Evolutionary conservation across 257 asterid species (phyloP).

Genomic region (Ligustrum vulgare): DNA sequence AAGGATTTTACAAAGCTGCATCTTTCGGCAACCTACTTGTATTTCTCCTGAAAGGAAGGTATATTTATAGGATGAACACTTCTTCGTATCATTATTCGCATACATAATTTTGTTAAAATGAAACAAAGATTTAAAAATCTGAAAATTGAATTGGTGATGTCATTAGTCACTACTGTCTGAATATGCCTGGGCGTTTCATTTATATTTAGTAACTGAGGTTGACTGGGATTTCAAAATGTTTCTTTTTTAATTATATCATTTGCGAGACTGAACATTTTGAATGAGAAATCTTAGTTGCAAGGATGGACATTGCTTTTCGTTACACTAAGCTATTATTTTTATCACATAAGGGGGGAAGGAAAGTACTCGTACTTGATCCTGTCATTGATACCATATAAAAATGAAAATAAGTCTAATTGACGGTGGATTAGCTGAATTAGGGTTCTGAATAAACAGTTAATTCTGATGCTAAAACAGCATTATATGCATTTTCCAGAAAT

Average conservation of each 20-base stretch:
- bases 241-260: not conserved
- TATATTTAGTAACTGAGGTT: conserved; percentile 7
- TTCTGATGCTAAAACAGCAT: not conserved
- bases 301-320: not conserved
- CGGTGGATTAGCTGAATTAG: not conserved
- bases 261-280: not conserved
- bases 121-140: not conserved
- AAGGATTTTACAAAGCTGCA: conserved; percentile 89
- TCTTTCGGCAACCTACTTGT: conserved; percentile 86
- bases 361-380: not conserved
- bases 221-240: conserved; percentile 11
- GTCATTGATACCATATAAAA: not conserved
- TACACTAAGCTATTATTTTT: not conserved
- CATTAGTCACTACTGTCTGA: not conserved
- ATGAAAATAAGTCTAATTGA: not conserved
- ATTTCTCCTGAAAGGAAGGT: conserved; percentile 94
- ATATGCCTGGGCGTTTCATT: conserved; percentile 3
- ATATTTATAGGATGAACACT: conserved; percentile 2
- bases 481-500: no score
- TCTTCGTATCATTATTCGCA: not conserved
- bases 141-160: not conserved
- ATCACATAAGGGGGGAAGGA: not conserved
- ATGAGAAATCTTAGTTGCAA: not conserved
- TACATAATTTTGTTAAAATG: not conserved
- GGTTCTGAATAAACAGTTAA: not conserved